A percentile compares a stretch with the other conserved stretches of the same genome.
Conservation (phyloP, 176 grass and related monocot genomes). For the Triticum turgidum region DNA sequence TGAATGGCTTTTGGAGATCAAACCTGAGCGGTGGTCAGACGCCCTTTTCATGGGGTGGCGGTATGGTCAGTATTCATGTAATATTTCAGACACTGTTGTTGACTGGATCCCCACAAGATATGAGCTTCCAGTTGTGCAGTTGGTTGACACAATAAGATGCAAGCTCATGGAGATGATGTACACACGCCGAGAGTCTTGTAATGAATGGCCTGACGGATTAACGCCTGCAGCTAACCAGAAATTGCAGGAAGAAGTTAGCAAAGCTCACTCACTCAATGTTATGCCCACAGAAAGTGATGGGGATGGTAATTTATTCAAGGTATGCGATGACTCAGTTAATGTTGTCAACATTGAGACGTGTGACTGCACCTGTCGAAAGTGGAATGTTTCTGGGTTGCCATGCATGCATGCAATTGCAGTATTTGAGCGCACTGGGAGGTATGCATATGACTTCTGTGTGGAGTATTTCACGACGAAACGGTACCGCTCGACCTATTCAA, state of each 20-base stretch:
- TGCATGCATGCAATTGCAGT: conserved; percentile 89
- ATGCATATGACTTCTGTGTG: conserved; percentile 72
- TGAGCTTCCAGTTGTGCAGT: conserved; percentile 84
- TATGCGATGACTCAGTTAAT: conserved; percentile 70
- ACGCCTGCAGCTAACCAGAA: conserved; percentile 67
- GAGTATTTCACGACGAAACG: conserved; percentile 72
- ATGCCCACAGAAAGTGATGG: conserved; percentile 43
- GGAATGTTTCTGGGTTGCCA: conserved; percentile 77
- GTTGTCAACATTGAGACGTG: conserved; percentile 58
- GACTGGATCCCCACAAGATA: conserved; percentile 73
- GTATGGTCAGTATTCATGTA: conserved; percentile 72
- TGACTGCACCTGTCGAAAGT: conserved; percentile 83
- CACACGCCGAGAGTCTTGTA: conserved; percentile 62
- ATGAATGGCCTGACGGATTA: conserved; percentile 63
- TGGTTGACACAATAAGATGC: conserved; percentile 82
- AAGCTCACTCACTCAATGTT: conserved; percentile 70
- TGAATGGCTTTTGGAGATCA: conserved; percentile 83
- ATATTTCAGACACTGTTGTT: conserved; percentile 52
- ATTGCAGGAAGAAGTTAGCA: conserved; percentile 74
- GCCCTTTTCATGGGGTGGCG: conserved; percentile 78
- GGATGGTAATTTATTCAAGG: conserved; percentile 70
- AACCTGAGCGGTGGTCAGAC: conserved; percentile 94
- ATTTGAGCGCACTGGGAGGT: conserved; percentile 49
- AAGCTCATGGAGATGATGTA: conserved; percentile 99
- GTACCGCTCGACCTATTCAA: conserved; percentile 67